Conservation (phyloP, 352 stramenopile genomes). For the Phytophthora syringae region DNA sequence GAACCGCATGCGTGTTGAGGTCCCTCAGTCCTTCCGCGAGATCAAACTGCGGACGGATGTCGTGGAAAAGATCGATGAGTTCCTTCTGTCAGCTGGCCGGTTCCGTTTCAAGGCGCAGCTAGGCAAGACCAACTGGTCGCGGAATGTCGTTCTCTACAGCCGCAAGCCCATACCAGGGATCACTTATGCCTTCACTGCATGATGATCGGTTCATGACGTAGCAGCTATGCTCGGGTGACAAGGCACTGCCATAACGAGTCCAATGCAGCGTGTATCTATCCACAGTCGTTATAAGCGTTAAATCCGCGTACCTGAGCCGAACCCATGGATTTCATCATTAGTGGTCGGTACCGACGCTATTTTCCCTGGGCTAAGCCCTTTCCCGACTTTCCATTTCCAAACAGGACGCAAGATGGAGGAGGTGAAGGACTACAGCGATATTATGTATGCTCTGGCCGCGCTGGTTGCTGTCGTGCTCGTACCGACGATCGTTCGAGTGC, state of each 20-base stretch:
- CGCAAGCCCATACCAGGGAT: constrained; percentile 54
- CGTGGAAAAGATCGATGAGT: constrained; percentile 69
- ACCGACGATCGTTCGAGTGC: constrained; percentile 28
- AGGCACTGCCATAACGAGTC: constrained; percentile 1
- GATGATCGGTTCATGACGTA: constrained; percentile 16
- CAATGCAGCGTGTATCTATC: constrained; percentile 31
- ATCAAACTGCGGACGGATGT: constrained; percentile 71
- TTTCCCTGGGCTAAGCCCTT: not conserved
- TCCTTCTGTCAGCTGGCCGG: constrained; percentile 58
- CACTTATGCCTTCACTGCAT: constrained; percentile 31
- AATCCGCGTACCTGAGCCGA: not conserved
- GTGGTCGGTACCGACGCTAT: constrained; percentile 11
- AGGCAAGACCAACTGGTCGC: constrained; percentile 86
- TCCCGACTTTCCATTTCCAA: constrained; percentile 12
- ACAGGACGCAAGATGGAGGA: constrained; percentile 17
- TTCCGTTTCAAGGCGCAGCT: constrained; percentile 71
- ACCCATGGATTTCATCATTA: constrained; percentile 24
- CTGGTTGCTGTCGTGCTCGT: constrained; percentile 29
- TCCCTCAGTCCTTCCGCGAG: constrained; percentile 64
- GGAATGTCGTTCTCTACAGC: constrained; percentile 77
- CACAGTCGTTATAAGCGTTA: constrained; percentile 9
- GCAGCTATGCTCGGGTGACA: constrained; percentile 13
- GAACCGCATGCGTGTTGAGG: constrained; percentile 50
- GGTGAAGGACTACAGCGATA: constrained; percentile 18
- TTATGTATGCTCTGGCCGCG: constrained; percentile 13